phyloP scores from a whole-genome alignment of 228 moss, liverwort and hornwort genomes.

The Sphagnum fallax region DNA sequence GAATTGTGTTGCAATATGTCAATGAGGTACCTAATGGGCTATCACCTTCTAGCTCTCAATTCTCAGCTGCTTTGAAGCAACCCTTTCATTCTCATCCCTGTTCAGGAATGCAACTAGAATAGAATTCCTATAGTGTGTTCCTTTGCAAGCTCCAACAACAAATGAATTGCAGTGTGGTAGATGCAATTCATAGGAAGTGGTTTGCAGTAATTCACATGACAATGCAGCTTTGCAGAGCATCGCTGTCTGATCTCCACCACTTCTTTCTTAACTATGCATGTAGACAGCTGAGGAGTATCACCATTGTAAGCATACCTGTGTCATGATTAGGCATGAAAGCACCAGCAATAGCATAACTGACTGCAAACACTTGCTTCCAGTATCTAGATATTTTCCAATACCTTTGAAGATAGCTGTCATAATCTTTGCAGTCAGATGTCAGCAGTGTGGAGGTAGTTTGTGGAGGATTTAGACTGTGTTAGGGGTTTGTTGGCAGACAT shows the following conservation, averaged over 20 bases:
- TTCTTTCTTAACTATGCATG: conserved; percentile 8
- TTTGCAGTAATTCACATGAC: not conserved
- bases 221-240: too few species aligned
- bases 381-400: not conserved
- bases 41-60: too few species aligned
- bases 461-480: not conserved
- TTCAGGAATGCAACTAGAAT: not conserved
- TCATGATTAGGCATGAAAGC: not conserved
- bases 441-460: not conserved
- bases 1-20: conserved; percentile 31
- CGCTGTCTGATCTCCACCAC: too few species aligned
- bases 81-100: too few species aligned
- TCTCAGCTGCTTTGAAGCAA: not conserved
- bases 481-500: not conserved
- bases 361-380: not conserved
- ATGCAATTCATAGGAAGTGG: not conserved
- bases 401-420: not conserved
- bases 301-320: conserved; percentile 13
- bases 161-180: not conserved
- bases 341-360: not conserved
- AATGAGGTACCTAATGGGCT: conserved; percentile 23
- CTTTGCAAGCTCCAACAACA: too few species aligned
- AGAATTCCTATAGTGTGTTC: not conserved
- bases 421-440: not conserved
- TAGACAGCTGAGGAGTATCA: conserved; percentile 23